phyloP scores from a whole-genome alignment of 371 early-diverging fungal species.

The Fennellomyces sp. region DNA sequence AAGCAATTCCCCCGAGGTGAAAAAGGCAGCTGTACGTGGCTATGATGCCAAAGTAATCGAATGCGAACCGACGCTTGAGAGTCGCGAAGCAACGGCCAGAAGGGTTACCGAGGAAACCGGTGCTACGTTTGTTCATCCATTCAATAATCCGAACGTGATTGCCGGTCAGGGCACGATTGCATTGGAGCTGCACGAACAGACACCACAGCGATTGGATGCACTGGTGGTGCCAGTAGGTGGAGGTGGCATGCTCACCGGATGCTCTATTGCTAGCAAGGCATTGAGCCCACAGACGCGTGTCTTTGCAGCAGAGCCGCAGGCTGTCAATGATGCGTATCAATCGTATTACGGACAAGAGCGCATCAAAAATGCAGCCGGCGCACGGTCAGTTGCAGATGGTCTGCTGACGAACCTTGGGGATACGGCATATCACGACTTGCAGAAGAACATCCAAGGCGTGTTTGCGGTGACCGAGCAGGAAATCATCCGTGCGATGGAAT shows the following conservation, averaged over 20 bases:
- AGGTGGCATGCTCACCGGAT: constrained; percentile 64
- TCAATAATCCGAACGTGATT: constrained; percentile 63
- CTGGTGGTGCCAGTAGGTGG: constrained; percentile 60
- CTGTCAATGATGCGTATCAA: constrained; percentile 42
- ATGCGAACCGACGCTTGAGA: constrained; percentile 36
- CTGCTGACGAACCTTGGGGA: constrained; percentile 45
- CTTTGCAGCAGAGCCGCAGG: constrained; percentile 55
- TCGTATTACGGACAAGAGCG: constrained; percentile 23
- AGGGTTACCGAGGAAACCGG: constrained; percentile 32
- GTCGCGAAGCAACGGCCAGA: constrained; percentile 32
- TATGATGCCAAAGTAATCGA: constrained; percentile 58
- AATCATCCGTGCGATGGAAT: constrained; percentile 51
- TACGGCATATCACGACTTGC: constrained; percentile 43
- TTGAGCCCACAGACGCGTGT: constrained; percentile 36
- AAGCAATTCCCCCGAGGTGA: constrained; percentile 45
- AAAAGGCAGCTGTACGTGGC: constrained; percentile 52
- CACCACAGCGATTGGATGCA: constrained; percentile 44
- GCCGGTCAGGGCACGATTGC: constrained; percentile 92
- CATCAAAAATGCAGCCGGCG: constrained; percentile 9
- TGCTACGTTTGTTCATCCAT: constrained; percentile 49
- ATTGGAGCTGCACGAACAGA: constrained; percentile 52
- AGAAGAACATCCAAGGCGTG: constrained; percentile 51
- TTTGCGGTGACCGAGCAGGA: constrained; percentile 56
- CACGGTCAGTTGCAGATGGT: constrained; percentile 46
- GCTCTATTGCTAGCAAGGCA: constrained; percentile 46